Evolutionary conservation across 2,329 filamentous ascomycete species (phyloP).

Genomic region (Thelonectria blattea): DNA sequence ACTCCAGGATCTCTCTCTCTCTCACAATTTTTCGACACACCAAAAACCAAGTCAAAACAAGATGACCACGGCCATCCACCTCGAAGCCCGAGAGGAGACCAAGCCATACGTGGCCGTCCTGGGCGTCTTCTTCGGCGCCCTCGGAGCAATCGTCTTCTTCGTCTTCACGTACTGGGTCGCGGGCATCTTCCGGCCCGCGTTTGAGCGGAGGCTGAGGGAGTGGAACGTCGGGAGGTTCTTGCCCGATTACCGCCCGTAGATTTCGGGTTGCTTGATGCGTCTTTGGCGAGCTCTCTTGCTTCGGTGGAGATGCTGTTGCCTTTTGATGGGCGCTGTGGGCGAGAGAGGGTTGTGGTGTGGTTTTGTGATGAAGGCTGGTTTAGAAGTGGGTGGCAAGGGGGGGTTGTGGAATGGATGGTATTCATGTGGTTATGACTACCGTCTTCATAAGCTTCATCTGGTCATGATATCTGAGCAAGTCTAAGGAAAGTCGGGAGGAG

Average conservation of each 20-base stretch:
- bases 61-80: neutral
- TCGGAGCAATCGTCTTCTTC: neutral
- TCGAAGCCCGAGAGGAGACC: neutral
- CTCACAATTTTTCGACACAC: neutral
- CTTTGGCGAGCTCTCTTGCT: too few species aligned
- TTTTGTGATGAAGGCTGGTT: too few species aligned
- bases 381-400: neutral
- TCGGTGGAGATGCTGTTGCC: too few species aligned
- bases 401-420: neutral
- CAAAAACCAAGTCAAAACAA: neutral
- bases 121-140: slow-evolving; percentile 8
- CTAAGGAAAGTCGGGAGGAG: neutral
- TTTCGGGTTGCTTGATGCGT: too few species aligned
- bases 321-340: too few species aligned
- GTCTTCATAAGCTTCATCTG: slow-evolving; percentile 1
- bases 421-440: neutral
- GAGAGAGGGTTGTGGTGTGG: too few species aligned
- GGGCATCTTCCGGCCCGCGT: neutral
- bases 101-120: neutral
- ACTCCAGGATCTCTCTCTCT: too few species aligned
- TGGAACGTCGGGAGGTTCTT: neutral
- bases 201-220: neutral
- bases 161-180: neutral
- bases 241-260: too few species aligned
- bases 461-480: slow-evolving; percentile 1